These are phyloP conservation scores for Sphagnum magellanicum DNA, from an alignment of 228 moss, liverwort and hornwort genomes.

Conservation along the genomic window DNA sequence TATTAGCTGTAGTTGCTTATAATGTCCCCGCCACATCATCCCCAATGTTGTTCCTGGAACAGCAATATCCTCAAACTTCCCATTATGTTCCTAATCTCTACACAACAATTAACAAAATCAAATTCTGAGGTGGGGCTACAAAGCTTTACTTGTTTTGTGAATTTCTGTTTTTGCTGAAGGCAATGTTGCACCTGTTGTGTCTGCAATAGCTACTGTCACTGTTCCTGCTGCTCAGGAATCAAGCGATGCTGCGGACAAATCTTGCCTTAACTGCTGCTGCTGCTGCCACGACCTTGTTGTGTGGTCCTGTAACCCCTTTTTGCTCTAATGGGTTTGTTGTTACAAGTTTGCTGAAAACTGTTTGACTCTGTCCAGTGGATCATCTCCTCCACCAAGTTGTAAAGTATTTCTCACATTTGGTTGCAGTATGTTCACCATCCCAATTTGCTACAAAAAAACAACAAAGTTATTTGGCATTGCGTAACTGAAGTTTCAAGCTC, in stretches of 20 bases:
- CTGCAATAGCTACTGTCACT: conserved; percentile 69
- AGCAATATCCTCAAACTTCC: conserved; percentile 46
- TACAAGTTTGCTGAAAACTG: conserved; percentile 54
- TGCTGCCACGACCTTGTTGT: conserved; percentile 56
- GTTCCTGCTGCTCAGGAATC: conserved; percentile 75
- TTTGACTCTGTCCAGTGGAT: conserved; percentile 44
- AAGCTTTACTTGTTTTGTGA: conserved; percentile 42
- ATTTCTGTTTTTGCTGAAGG: conserved; percentile 53
- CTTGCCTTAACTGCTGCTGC: conserved; percentile 48
- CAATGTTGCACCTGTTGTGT: conserved; percentile 67
- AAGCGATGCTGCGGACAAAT: conserved; percentile 36
- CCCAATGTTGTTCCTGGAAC: conserved; percentile 43
- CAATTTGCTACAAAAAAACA: too few species aligned
- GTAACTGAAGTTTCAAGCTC: neutral
- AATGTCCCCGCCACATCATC: too few species aligned
- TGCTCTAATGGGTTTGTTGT: conserved; percentile 25
- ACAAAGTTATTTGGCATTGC: too few species aligned
- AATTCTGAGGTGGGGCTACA: too few species aligned
- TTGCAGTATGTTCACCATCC: conserved; percentile 6
- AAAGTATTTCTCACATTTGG: conserved; percentile 41
- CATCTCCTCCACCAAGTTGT: conserved; percentile 40
- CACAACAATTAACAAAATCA: too few species aligned
- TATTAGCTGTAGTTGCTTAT: too few species aligned
- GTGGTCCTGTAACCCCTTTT: conserved; percentile 26
- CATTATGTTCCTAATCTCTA: too few species aligned